phyloP scores from a whole-genome alignment of 2,329 filamentous ascomycete genomes.

The Aciculosporium take region DNA sequence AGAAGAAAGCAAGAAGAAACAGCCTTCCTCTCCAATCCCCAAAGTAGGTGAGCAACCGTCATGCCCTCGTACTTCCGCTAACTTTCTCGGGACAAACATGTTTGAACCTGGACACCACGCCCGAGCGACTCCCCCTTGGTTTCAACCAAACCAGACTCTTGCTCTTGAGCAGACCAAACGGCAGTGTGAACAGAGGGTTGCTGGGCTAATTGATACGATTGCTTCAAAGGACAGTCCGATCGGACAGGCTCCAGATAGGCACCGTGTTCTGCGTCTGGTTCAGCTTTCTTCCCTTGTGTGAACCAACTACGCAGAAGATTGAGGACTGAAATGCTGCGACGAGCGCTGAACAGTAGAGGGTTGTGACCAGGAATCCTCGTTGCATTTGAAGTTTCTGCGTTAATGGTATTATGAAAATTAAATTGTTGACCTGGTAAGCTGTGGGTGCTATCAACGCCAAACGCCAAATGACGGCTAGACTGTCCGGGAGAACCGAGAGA shows the following conservation, averaged over 20 bases:
- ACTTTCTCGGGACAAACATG: conserved; percentile 1
- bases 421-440: conserved; percentile 8
- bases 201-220: conserved; percentile 2
- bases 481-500: conserved; percentile 10
- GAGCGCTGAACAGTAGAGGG: conserved; percentile 22
- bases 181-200: conserved; percentile 12
- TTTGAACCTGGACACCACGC: conserved; percentile 1
- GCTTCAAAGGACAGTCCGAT: background rate
- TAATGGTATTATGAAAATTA: background rate
- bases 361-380: conserved; percentile 11
- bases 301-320: conserved; percentile 12
- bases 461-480: conserved; percentile 9
- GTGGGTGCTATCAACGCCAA: conserved; percentile 7
- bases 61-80: background rate
- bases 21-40: background rate
- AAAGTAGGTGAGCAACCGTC: too few relatives aligned
- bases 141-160: background rate
- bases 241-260: background rate
- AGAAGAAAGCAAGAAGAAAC: background rate
- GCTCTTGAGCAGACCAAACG: conserved; percentile 16
- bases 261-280: background rate
- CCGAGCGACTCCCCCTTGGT: background rate
- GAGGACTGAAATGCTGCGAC: conserved; percentile 13
- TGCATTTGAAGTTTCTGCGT: background rate
- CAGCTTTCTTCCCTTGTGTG: background rate